Evolutionary conservation across 345 rosid genomes (phyloP), one percentile per base, ranked within the genome.

Genomic region (Salix udensis): DNA sequence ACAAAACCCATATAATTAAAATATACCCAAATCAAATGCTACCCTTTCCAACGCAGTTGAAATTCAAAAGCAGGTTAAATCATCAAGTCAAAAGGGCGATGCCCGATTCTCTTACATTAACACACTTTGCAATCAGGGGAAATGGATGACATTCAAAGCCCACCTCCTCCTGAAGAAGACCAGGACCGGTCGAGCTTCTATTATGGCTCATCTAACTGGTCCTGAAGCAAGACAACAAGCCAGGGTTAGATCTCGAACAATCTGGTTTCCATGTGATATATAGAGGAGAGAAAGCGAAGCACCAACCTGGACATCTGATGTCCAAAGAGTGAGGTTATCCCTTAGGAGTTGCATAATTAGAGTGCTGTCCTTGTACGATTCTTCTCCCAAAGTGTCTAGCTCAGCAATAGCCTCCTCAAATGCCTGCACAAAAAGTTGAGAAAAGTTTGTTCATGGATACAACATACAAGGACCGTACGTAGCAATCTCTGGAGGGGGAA

Each of bases 321-420:
- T 94, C 98, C 98, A 94, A 55, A 94, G 97, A 78, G 98, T 94
- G 75, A 94, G 91, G 87, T 94, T 94, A 77, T 94, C 98, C 87
- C 98, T 85, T 13, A 94, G 87, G 80, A 94, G 88, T 86, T 94
- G 98, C 97, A 94, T 92, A 44, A 94, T 94, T 82, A 94, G 96
- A 77, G 98, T 94, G 91, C 98, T 94, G 86, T 94, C 98, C 89
- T 91, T 94, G 94, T 94, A 94, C 23, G 97, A 94, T 76, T 94
- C 98, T 76, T 91, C 98, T 71, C 98, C 96, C 80, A 92, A 77
- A 7, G 98, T 90, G 84, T 94, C 96, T 75, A 94, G 87, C 85
- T 94, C 98, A 72, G 97, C 98, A 79, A 94, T 94, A 28, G 98
- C 98, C 84, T 94, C 98, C 83, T 94, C 98, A 73, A 94, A 94